phyloP scores from a whole-genome alignment of 2,329 filamentous ascomycete species.

The Sclerotinia nivalis region DNA sequence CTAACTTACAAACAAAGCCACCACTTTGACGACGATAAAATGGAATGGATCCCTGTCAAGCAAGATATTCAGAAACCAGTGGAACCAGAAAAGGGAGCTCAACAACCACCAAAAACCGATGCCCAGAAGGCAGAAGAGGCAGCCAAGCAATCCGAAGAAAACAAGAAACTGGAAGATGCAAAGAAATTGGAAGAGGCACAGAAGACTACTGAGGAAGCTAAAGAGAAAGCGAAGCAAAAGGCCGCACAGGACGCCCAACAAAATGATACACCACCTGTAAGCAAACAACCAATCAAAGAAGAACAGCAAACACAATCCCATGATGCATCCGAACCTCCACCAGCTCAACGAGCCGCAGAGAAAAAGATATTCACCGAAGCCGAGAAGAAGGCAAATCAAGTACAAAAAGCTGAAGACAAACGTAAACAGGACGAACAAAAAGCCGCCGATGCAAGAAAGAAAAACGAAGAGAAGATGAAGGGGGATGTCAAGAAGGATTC shows the following conservation, averaged over 20 bases:
- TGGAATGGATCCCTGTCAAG: slow-evolving; percentile 40
- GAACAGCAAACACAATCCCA: slow-evolving; percentile 1
- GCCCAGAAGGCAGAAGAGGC: slow-evolving; percentile 25
- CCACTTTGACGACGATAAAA: slow-evolving; percentile 45
- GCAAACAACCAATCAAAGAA: slow-evolving; percentile 21
- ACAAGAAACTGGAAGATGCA: slow-evolving; percentile 28
- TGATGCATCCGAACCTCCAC: slow-evolving; percentile 14
- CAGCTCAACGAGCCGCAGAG: slow-evolving; percentile 20
- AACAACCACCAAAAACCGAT: slow-evolving; percentile 22
- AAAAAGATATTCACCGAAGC: slow-evolving; percentile 18
- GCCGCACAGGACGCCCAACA: slow-evolving; percentile 7
- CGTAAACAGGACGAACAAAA: slow-evolving; percentile 21
- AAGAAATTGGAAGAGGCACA: slow-evolving; percentile 17
- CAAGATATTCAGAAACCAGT: slow-evolving; percentile 18
- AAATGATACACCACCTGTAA: slow-evolving; percentile 14
- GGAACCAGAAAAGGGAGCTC: slow-evolving; percentile 32
- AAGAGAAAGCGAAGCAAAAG: slow-evolving; percentile 12
- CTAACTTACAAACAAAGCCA: slow-evolving; percentile 41
- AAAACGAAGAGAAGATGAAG: slow-evolving; percentile 18
- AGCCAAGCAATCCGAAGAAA: slow-evolving; percentile 32
- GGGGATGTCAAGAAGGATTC: neutral
- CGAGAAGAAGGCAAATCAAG: slow-evolving; percentile 23
- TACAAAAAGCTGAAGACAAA: slow-evolving; percentile 24
- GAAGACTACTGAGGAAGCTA: neutral
- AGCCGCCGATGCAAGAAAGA: slow-evolving; percentile 19